A percentile compares a stretch with the other conserved stretches of the same genome.
phyloP scores from a whole-genome alignment of 495 filamentous ascomycete genomes.

The Rostrohypoxylon terebratum region DNA sequence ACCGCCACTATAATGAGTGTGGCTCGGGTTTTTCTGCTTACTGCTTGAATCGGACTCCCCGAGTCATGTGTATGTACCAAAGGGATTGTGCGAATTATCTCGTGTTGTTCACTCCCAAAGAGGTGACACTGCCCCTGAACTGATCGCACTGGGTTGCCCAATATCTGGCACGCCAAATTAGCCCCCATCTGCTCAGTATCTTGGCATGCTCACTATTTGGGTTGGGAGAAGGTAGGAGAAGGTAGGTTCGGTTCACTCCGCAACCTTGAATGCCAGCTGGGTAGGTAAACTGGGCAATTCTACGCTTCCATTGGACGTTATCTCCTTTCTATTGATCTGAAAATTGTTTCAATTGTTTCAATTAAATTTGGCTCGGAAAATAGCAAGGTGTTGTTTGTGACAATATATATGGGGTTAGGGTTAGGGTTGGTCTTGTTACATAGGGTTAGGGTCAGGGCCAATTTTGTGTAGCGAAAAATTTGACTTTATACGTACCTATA shows the following conservation, averaged over 20 bases:
- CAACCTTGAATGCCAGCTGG: neutral
- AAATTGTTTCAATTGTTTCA: neutral
- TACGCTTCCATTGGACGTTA: neutral
- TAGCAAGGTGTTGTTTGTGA: neutral
- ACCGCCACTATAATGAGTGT: neutral
- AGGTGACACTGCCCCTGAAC: neutral
- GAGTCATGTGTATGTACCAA: neutral
- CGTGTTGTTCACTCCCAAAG: neutral
- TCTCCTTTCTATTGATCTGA: neutral
- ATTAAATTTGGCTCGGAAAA: neutral
- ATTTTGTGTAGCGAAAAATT: no score
- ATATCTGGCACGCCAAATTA: neutral
- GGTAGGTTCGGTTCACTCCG: slow-evolving; percentile 3
- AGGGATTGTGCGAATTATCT: neutral
- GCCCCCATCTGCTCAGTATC: neutral
- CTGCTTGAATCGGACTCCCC: neutral
- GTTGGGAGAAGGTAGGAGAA: neutral
- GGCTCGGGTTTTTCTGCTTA: neutral
- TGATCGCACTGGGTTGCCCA: neutral
- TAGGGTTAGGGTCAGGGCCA: no score
- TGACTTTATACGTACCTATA: no score
- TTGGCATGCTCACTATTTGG: neutral
- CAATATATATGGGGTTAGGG: no score
- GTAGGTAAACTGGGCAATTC: neutral
- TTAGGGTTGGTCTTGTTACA: no score